Conservation (phyloP, 441 rosid genomes). For the Euphorbia corollata region DNA sequence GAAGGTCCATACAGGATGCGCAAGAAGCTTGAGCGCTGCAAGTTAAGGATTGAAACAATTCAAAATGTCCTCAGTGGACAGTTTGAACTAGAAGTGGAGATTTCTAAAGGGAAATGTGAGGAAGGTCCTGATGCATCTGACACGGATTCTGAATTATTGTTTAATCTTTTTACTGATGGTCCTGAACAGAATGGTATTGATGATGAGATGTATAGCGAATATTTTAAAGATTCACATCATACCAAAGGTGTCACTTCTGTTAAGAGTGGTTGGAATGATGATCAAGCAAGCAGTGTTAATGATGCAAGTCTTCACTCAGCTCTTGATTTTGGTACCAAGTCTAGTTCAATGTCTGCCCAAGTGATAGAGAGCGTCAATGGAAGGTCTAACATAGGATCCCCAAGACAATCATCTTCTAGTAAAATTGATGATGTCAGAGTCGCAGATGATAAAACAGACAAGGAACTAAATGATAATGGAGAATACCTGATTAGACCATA, state of each 20-base stretch:
- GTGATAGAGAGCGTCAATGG: slow-evolving; percentile 62
- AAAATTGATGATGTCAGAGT: slow-evolving; percentile 59
- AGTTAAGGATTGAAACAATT: slow-evolving; percentile 73
- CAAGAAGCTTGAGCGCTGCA: slow-evolving; percentile 93
- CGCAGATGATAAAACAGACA: slow-evolving; percentile 69
- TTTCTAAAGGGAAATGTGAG: slow-evolving; percentile 48
- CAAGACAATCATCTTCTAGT: slow-evolving; percentile 60
- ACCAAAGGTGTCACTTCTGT: slow-evolving; percentile 42
- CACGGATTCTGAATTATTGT: slow-evolving; percentile 53
- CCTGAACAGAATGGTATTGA: slow-evolving; percentile 31
- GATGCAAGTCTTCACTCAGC: slow-evolving; percentile 98
- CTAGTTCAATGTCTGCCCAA: slow-evolving; percentile 68
- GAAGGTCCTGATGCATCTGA: slow-evolving; percentile 56
- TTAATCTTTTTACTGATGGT: slow-evolving; percentile 46
- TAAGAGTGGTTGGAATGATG: slow-evolving; percentile 83
- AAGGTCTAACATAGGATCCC: slow-evolving; percentile 86
- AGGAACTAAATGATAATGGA: slow-evolving; percentile 91
- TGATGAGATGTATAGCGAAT: slow-evolving; percentile 54
- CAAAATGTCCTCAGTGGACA: slow-evolving; percentile 78
- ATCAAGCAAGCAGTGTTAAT: slow-evolving; percentile 69
- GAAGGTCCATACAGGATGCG: slow-evolving; percentile 99
- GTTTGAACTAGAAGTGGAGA: slow-evolving; percentile 64
- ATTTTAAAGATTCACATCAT: slow-evolving; percentile 44
- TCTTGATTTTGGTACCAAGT: slow-evolving; percentile 82
- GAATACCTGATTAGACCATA: slow-evolving; percentile 97